Evolutionary conservation across 805 yeast species (phyloP), one percentile per base, ranked within the genome.

Genomic region (Cyberlindnera bimundalis): DNA sequence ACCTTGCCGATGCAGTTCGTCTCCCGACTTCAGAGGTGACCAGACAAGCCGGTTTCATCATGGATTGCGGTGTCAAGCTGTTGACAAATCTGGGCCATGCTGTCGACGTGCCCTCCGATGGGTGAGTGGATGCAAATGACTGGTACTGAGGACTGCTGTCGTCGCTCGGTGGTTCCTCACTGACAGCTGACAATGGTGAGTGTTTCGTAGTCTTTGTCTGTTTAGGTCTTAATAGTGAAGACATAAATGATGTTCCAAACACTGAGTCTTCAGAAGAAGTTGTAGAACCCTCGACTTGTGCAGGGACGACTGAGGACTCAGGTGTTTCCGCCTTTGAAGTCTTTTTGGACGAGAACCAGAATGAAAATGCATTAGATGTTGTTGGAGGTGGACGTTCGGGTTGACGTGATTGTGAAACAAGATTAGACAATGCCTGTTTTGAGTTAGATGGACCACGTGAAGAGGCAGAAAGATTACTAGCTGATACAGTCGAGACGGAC

Each of bases 261-360:
- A 29, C 3, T 8, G 39, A 17, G n/a, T 29, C 33, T 20, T 35
- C 35, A 5, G 26, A 14, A 13, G 18, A 10, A 5, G n/a, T 23
- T 14, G 35, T 8, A 26, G 14, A n/a, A n/a, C n/a, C n/a, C n/a
- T n/a, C n/a, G n/a, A n/a, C n/a, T n/a, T n/a, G n/a, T n/a, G n/a
- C n/a, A n/a, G n/a, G n/a, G n/a, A n/a, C n/a, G n/a, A n/a, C n/a
- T n/a, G n/a, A n/a, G n/a, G n/a, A n/a, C n/a, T n/a, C n/a, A 5
- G 21, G 29, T 11, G 21, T 13, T 13, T n/a, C 6, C 18, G 29
- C 25, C 8, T n/a, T 17, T 18, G 40, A 16, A 2, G 35, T 24
- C 20, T 38, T 38, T 36, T 26, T 47, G 19, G 34, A n/a, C 6
- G 39, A 28, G 37, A 47, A 44, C 46, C 47, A 43, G 28, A 32